Base-by-base conservation (phyloP, 2,329 filamentous ascomycete species). In the Podosphaera fusca region DNA sequence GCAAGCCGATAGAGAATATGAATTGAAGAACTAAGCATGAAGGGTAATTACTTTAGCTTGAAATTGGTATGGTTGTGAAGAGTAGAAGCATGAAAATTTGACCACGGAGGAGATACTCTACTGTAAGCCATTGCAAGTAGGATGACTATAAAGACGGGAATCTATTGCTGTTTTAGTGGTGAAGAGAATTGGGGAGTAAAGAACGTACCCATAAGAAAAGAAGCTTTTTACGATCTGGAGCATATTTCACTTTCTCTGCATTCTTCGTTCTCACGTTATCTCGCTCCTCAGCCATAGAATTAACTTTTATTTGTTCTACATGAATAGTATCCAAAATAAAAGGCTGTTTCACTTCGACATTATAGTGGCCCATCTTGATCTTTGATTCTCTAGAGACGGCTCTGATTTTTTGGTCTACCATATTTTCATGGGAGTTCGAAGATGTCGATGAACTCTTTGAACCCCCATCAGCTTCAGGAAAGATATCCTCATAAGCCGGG, bases 401-500 rank as follows among this genome's bases (percentile, higher is more conserved):
- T 78, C 62, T 4, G 60, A 76, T 82, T 64, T 81, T 81, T 42
- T 70, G 69, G 62, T 82, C 79, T 3, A 78, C 77, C 57, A 77
- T 73, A 2, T 73, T 74, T 34, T 83, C 80, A 12, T 73, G 75
- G 1, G 76, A 75, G 2, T 80, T 80, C 56, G 73, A 72, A 7
- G 74, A 72, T 1, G 76, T 78, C n/a, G 77, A 76, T 21, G 74
- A 70, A 63, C 77, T 74, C 67, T 84, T 82, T 31, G 69, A 70
- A 57, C 81, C 76, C 14, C 74, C 60, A 50, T 74, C 71, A 38
- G 63, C 63, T 56, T 72, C 69, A 1, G 84, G 85, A 67, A 81
- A 92, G 34, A 92, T 78, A 53, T 89, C 86, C 56, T 88, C 81
- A 61, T 92, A 92, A 0, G 86, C 78, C 8, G 86, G 86, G 7